A percentile compares a stretch with the other conserved stretches of the same genome.
phyloP scores from a whole-genome alignment of 768 basidiomycete species.

The Megacollybia marginata region DNA sequence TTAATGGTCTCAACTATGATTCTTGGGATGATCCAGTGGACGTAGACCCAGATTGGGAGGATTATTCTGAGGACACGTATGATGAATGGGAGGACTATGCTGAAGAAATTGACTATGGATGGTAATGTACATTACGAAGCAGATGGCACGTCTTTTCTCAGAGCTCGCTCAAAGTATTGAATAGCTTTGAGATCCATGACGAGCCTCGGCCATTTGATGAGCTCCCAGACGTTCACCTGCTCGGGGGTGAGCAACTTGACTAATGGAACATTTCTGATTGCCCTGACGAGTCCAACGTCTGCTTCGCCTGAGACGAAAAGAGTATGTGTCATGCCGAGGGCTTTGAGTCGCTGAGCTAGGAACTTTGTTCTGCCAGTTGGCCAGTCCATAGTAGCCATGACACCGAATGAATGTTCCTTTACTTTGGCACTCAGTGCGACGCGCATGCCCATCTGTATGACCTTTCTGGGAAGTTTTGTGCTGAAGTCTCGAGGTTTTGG shows the following conservation, averaged over 20 bases:
- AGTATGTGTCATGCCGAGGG: constrained; percentile 63
- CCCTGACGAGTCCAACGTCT: constrained; percentile 47
- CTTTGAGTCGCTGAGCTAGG: constrained; percentile 53
- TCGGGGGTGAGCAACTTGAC: constrained; percentile 57
- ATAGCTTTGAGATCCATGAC: constrained; percentile 79
- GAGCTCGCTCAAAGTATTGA: constrained; percentile 62
- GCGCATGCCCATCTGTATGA: constrained; percentile 87
- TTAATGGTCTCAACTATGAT: constrained; percentile 2
- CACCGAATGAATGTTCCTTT: constrained; percentile 62
- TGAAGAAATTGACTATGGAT: constrained; percentile 2
- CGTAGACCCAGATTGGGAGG: constrained; percentile 9
- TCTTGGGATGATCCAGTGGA: constrained; percentile 1
- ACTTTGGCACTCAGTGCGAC: constrained; percentile 83
- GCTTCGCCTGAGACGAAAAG: constrained; percentile 69
- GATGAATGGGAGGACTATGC: constrained; percentile 21
- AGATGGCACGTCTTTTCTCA: constrained; percentile 31
- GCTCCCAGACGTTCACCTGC: constrained; percentile 73
- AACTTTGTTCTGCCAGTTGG: constrained; percentile 65
- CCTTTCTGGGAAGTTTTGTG: constrained; percentile 88
- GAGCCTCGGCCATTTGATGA: constrained; percentile 76
- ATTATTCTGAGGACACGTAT: constrained; percentile 6
- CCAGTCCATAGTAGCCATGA: constrained; percentile 71
- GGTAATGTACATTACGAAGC: neutral
- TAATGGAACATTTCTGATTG: constrained; percentile 65
- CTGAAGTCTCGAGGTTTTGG: constrained; percentile 89